These are phyloP conservation scores for Acer negundo DNA, from an alignment of 345 rosid genomes.

Conservation along the genomic window DNA sequence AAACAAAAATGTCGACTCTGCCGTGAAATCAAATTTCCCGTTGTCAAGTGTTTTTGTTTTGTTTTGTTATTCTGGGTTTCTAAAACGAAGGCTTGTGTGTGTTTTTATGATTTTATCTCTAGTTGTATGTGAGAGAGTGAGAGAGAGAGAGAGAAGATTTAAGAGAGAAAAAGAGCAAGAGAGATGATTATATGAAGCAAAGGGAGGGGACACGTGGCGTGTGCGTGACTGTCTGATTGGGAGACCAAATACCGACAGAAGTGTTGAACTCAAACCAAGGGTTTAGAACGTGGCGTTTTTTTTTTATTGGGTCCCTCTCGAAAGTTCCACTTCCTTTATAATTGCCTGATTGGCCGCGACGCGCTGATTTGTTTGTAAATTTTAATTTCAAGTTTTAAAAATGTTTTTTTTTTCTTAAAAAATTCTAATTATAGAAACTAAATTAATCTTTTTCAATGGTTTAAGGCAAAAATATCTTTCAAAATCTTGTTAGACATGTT, in stretches of 20 bases:
- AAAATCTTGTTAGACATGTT: no score
- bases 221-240: slow-evolving; percentile 24
- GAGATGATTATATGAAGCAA: slow-evolving; percentile 12
- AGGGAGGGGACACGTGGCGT: slow-evolving; percentile 42
- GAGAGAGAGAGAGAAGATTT: no score
- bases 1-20: slow-evolving; percentile 11
- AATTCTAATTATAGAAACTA: no score
- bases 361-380: neutral
- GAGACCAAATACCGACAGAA: slow-evolving; percentile 49
- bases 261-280: neutral
- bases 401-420: no score
- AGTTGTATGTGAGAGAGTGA: neutral
- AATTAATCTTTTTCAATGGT: no score
- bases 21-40: neutral
- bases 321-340: neutral
- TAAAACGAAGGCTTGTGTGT: neutral
- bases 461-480: no score
- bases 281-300: slow-evolving; percentile 27
- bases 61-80: no score
- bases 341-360: slow-evolving; percentile 3
- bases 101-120: neutral
- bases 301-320: neutral
- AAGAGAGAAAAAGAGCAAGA: neutral
- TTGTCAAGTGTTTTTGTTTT: neutral
- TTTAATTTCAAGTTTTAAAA: no score